Evolutionary conservation across 1,284 basidiomycete species (phyloP).

Genomic region (Boletus subluridellus): DNA sequence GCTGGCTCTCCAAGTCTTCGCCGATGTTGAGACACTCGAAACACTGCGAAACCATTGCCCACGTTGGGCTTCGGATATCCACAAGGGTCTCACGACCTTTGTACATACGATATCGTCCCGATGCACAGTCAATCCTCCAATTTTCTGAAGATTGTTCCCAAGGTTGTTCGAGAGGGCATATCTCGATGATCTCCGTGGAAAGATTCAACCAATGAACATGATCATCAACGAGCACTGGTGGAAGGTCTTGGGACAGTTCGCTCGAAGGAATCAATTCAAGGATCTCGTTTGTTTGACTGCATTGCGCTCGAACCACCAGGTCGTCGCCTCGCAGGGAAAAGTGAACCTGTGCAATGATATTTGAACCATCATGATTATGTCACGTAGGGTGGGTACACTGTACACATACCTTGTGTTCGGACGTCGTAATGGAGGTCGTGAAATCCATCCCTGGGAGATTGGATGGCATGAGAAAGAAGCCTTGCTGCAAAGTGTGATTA

Average conservation of each 20-base stretch:
- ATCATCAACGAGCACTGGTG: slow-evolving; percentile 30
- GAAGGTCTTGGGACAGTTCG: slow-evolving; percentile 37
- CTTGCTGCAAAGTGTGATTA: too few species aligned
- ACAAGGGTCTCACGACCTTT: slow-evolving; percentile 5
- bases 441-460: slow-evolving; percentile 38
- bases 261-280: too few species aligned
- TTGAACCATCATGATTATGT: not conserved
- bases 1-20: not conserved
- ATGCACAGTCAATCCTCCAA: slow-evolving; percentile 10
- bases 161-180: slow-evolving; percentile 31
- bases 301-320: slow-evolving; percentile 30
- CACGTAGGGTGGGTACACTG: too few species aligned
- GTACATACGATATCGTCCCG: not conserved
- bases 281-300: too few species aligned
- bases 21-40: not conserved
- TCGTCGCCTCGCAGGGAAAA: slow-evolving; percentile 27
- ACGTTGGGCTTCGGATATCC: slow-evolving; percentile 8
- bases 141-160: slow-evolving; percentile 23
- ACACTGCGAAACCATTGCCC: not conserved
- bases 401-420: slow-evolving; percentile 16
- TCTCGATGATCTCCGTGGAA: slow-evolving; percentile 30
- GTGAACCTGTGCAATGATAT: slow-evolving; percentile 22
- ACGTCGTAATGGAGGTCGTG: slow-evolving; percentile 23
- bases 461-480: slow-evolving; percentile 32
- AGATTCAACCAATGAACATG: slow-evolving; percentile 42